Evolutionary conservation across 345 rosid genomes (phyloP).

Genomic region (Euclidium syriacum): DNA sequence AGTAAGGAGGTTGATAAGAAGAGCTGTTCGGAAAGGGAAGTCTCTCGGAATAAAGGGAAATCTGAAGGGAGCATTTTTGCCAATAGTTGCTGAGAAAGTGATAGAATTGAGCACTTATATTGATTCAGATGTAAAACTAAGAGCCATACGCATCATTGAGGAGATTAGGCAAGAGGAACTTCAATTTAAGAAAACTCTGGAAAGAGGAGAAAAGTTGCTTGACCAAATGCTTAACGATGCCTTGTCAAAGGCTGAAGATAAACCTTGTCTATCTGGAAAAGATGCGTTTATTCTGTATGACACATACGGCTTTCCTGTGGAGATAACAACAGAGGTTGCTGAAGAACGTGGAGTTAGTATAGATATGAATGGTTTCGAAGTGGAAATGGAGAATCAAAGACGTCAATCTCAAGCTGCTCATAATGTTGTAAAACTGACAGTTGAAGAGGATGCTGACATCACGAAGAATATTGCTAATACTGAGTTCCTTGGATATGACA

Average conservation of each 20-base stretch:
- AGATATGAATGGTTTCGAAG: constrained; percentile 66
- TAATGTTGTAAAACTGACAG: constrained; percentile 70
- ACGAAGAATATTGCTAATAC: constrained; percentile 54
- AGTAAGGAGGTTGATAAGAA: constrained; percentile 85
- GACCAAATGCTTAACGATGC: constrained; percentile 68
- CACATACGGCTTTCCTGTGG: constrained; percentile 90
- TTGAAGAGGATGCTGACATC: constrained; percentile 50
- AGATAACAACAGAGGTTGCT: constrained; percentile 78
- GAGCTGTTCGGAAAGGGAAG: constrained; percentile 86
- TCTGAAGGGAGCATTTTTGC: constrained; percentile 65
- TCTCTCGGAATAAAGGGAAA: constrained; percentile 61
- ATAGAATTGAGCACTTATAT: constrained; percentile 71
- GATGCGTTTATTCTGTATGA: constrained; percentile 83
- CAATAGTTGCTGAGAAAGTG: constrained; percentile 69
- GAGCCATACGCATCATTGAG: constrained; percentile 55
- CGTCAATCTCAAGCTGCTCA: constrained; percentile 88
- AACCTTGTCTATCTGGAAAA: constrained; percentile 65
- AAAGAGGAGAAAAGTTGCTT: constrained; percentile 85
- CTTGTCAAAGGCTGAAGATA: constrained; percentile 35
- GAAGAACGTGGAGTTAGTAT: constrained; percentile 63
- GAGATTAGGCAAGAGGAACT: constrained; percentile 84
- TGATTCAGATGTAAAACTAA: constrained; percentile 59
- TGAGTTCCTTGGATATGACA: constrained; percentile 76
- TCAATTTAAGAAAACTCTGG: constrained; percentile 82
- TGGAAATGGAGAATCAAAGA: constrained; percentile 88